Evolutionary conservation across 352 stramenopile genomes (phyloP).

Genomic region (Phytophthora pluvialis): DNA sequence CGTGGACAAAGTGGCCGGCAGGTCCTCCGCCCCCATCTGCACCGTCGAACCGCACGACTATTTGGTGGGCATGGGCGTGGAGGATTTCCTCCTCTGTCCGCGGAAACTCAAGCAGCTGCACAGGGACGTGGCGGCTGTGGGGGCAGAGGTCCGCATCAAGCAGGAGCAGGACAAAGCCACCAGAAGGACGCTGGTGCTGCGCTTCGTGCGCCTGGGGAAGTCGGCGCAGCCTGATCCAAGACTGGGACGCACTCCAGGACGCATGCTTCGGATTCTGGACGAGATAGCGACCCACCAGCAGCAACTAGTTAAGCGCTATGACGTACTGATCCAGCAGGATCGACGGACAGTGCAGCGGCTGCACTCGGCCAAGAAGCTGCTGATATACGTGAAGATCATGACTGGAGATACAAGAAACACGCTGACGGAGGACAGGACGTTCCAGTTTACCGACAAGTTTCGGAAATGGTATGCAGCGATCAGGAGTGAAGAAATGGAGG

Average conservation of each 20-base stretch:
- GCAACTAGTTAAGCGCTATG: slow-evolving; percentile 46
- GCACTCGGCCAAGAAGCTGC: slow-evolving; percentile 65
- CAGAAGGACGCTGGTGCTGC: slow-evolving; percentile 46
- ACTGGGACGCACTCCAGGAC: slow-evolving; percentile 46
- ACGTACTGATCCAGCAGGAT: slow-evolving; percentile 45
- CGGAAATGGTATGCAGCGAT: slow-evolving; percentile 53
- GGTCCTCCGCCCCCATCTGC: slow-evolving; percentile 58
- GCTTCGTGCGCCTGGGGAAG: slow-evolving; percentile 65
- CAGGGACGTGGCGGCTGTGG: slow-evolving; percentile 41
- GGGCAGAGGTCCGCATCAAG: slow-evolving; percentile 20
- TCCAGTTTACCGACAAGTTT: slow-evolving; percentile 63
- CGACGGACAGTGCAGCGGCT: slow-evolving; percentile 51
- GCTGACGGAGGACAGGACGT: slow-evolving; percentile 50
- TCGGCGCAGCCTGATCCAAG: slow-evolving; percentile 43
- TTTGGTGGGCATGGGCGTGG: slow-evolving; percentile 77
- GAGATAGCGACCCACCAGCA: slow-evolving; percentile 43
- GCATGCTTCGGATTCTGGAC: slow-evolving; percentile 56
- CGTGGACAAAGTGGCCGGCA: slow-evolving; percentile 37
- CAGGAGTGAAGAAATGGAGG: slow-evolving; percentile 7
- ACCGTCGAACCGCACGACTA: slow-evolving; percentile 94
- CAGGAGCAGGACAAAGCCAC: slow-evolving; percentile 28
- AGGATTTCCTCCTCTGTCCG: slow-evolving; percentile 62
- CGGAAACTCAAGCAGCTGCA: slow-evolving; percentile 52
- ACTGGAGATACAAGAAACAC: slow-evolving; percentile 35
- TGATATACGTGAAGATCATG: slow-evolving; percentile 65